phyloP scores from a whole-genome alignment of 768 basidiomycete genomes.

The Cystobasidium tubakii region DNA sequence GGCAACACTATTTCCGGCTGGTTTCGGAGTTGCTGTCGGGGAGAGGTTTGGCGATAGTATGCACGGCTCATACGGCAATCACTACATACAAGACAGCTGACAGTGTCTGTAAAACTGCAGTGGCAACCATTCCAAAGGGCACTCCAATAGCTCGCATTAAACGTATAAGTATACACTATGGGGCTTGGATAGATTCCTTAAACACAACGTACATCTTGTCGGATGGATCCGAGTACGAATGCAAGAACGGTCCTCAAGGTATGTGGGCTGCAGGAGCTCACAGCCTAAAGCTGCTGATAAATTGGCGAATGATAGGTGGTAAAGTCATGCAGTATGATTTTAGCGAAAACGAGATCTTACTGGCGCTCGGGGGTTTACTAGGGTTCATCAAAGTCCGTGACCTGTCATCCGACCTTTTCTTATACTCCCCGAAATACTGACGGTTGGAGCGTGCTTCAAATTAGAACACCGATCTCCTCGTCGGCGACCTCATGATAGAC shows the following conservation, averaged over 20 bases:
- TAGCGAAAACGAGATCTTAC: not conserved
- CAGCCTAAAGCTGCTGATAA: not conserved
- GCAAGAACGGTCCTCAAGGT: constrained; percentile 12
- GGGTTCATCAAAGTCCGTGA: constrained; percentile 16
- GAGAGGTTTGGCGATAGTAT: constrained; percentile 21
- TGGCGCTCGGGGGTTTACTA: constrained; percentile 9
- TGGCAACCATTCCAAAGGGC: not conserved
- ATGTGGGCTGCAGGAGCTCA: not conserved
- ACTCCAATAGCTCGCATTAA: not conserved
- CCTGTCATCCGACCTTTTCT: not conserved
- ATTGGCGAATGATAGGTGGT: not conserved
- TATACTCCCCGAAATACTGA: no score
- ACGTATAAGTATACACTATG: constrained; percentile 10
- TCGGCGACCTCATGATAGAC: constrained; percentile 24
- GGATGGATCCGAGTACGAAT: not conserved
- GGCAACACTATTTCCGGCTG: constrained; percentile 17
- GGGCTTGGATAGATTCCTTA: constrained; percentile 22
- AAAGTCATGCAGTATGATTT: constrained; percentile 4
- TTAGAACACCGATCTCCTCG: constrained; percentile 9
- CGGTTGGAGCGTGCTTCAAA: no score
- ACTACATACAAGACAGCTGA: not conserved
- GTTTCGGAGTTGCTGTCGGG: constrained; percentile 14
- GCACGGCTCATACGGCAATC: not conserved
- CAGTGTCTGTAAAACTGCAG: not conserved
- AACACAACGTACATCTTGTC: constrained; percentile 3